phyloP scores from a whole-genome alignment of 805 yeast species.

The Kuraishia borneana region DNA sequence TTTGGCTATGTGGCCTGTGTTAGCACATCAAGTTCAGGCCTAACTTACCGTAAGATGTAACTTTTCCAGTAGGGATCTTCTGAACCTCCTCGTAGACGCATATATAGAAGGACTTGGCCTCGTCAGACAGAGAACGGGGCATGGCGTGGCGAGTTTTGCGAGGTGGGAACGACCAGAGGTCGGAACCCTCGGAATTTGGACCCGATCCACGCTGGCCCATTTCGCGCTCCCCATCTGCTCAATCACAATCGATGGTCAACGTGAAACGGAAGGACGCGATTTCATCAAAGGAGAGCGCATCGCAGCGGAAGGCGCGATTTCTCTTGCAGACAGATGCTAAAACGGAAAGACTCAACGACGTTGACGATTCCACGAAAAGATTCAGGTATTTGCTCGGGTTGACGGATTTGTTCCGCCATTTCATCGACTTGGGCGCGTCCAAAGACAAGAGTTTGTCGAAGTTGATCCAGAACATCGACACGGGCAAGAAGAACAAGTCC shows the following conservation, averaged over 20 bases:
- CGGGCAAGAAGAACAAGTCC: conserved; percentile 25
- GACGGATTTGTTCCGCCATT: conserved; percentile 81
- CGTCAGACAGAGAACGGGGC: conserved; percentile 1
- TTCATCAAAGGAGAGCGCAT: conserved; percentile 14
- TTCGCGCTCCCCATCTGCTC: no score
- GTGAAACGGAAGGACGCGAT: background rate
- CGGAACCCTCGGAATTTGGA: no score
- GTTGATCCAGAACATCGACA: conserved; percentile 45
- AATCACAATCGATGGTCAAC: no score
- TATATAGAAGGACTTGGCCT: conserved; percentile 1
- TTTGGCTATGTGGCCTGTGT: conserved; percentile 52
- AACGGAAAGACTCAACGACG: conserved; percentile 40
- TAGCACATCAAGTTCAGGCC: background rate
- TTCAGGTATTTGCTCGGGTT: conserved; percentile 72
- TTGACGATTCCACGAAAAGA: conserved; percentile 64
- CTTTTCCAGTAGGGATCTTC: conserved; percentile 50
- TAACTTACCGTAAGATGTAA: conserved; percentile 52
- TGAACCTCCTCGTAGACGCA: conserved; percentile 46
- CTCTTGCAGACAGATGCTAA: conserved; percentile 44
- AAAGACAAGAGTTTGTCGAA: conserved; percentile 65
- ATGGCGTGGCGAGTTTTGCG: no score
- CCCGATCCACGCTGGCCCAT: no score
- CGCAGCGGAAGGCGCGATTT: conserved; percentile 34
- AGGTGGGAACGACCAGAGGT: no score
- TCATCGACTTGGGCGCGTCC: conserved; percentile 71